Percentiles rank a stretch among this genome's conserved stretches.
phyloP scores from a whole-genome alignment of 768 basidiomycete genomes.

The Mycena venus region DNA sequence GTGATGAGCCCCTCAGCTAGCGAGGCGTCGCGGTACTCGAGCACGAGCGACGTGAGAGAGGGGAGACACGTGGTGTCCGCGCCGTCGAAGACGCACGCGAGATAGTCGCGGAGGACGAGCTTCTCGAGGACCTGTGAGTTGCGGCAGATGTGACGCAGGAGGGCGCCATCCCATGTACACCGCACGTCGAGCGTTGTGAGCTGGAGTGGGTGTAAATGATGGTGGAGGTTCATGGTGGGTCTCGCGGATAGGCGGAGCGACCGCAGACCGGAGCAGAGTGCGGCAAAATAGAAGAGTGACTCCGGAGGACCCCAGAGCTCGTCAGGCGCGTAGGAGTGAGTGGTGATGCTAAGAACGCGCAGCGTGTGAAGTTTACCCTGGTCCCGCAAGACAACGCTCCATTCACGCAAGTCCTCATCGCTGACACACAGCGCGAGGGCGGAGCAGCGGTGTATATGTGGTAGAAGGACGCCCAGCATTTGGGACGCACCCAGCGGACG shows the following conservation, averaged over 20 bases:
- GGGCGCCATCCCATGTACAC: constrained; percentile 1
- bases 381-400: background rate
- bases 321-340: constrained; percentile 2
- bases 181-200: constrained; percentile 12
- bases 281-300: background rate
- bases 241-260: background rate
- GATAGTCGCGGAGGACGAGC: constrained; percentile 11
- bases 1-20: constrained; percentile 1
- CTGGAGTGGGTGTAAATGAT: background rate
- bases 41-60: background rate
- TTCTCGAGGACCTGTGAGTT: background rate
- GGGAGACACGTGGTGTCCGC: background rate
- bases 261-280: background rate
- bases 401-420: background rate
- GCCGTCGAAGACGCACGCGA: background rate
- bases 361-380: background rate
- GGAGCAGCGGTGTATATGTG: background rate
- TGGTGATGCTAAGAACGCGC: background rate
- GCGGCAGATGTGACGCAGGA: background rate
- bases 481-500: background rate
- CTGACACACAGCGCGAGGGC: background rate
- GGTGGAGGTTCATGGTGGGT: background rate
- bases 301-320: constrained; percentile 14
- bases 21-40: constrained; percentile 1
- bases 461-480: background rate